Conservation (phyloP, 208 protist species). For the Crithidia fasciculata region DNA sequence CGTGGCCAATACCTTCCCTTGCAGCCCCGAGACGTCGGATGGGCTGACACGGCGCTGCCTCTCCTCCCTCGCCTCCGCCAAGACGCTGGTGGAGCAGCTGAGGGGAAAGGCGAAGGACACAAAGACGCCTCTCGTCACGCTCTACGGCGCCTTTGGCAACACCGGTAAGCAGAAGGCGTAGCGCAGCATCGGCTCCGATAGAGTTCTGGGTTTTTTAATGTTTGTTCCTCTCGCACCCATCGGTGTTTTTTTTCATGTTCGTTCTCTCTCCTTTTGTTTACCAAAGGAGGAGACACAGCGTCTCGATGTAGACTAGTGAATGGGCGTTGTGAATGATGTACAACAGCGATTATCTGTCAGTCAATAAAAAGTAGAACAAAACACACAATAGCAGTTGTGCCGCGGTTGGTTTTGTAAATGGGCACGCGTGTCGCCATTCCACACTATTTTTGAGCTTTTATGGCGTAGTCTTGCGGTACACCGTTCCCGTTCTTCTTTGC, state of each 20-base stretch:
- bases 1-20: conserved; percentile 45
- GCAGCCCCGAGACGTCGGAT: conserved; percentile 43
- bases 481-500: too few relatives aligned
- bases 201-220: conserved; percentile 14
- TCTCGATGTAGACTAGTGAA: neutral
- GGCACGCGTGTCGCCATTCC: neutral
- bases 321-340: too few relatives aligned
- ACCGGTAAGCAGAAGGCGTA: conserved; percentile 34
- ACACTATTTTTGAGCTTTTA: neutral
- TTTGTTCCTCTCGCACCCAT: conserved; percentile 12
- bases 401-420: neutral
- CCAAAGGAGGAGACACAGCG: neutral
- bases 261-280: neutral
- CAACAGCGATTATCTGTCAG: too few relatives aligned
- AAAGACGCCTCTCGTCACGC: conserved; percentile 39
- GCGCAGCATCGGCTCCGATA: neutral
- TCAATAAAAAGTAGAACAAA: too few relatives aligned
- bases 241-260: conserved; percentile 7
- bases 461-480: too few relatives aligned
- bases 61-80: conserved; percentile 41
- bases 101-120: conserved; percentile 37
- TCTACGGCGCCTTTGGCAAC: conserved; percentile 37
- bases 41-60: conserved; percentile 46
- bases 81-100: conserved; percentile 42
- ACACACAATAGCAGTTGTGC: too few relatives aligned